Conservation (phyloP, 2,329 filamentous ascomycete species). For the Didymella arachidicola region DNA sequence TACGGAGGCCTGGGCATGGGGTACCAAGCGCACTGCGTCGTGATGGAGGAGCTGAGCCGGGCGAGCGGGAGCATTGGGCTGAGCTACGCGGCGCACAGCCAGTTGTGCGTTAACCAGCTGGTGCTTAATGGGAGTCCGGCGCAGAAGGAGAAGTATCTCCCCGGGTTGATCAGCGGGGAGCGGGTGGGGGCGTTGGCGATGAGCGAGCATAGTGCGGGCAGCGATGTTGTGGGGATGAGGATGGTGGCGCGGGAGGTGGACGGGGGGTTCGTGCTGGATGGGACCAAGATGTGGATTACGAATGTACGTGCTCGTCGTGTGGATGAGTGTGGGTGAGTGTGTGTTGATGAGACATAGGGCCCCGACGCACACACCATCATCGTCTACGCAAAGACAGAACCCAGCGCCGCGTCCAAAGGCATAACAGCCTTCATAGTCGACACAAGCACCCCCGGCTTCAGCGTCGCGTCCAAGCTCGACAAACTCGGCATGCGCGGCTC, state of each 20-base stretch:
- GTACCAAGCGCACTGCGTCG: conserved; percentile 94
- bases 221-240: conserved; percentile 96
- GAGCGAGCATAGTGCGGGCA: conserved; percentile 90
- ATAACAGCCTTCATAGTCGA: conserved; percentile 96
- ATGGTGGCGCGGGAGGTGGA: conserved; percentile 81
- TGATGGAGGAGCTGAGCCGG: conserved; percentile 92
- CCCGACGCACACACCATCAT: conserved; percentile 92
- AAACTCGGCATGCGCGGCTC: conserved; percentile 98
- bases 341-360: conserved; percentile 54
- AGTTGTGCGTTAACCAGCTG: conserved; percentile 95
- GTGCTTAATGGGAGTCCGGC: conserved; percentile 82
- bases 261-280: conserved; percentile 85
- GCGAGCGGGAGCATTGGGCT: conserved; percentile 85
- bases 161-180: conserved; percentile 79
- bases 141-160: conserved; percentile 83
- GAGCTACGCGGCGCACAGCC: conserved; percentile 94
- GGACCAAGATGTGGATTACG: conserved; percentile 99
- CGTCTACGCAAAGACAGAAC: conserved; percentile 95
- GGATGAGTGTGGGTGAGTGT: too few species aligned
- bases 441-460: conserved; percentile 74
- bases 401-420: conserved; percentile 80
- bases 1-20: conserved; percentile 91
- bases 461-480: conserved; percentile 88
- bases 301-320: too few species aligned
- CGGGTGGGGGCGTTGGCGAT: conserved; percentile 90